phyloP scores from a whole-genome alignment of 1,139 yeast species.

The Protomyces macrosporus region DNA sequence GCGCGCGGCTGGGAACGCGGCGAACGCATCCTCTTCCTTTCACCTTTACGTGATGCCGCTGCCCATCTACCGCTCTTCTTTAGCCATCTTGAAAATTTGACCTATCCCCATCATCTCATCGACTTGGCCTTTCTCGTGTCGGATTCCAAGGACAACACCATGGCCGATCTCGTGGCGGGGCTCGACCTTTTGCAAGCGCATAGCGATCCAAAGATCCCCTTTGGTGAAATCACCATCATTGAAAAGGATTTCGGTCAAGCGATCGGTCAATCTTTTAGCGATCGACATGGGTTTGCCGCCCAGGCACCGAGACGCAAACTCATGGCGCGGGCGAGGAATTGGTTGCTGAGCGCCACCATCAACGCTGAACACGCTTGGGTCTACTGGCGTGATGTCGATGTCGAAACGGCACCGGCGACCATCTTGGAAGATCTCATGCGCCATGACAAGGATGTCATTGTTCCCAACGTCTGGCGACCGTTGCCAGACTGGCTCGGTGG shows the following conservation, averaged over 20 bases:
- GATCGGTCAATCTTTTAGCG: slow-evolving; percentile 77
- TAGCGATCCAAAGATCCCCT: slow-evolving; percentile 56
- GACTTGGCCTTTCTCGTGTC: slow-evolving; percentile 62
- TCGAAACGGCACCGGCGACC: slow-evolving; percentile 57
- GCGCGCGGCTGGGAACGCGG: slow-evolving; percentile 54
- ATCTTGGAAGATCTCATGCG: slow-evolving; percentile 62
- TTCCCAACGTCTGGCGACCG: slow-evolving; percentile 91
- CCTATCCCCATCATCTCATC: slow-evolving; percentile 62
- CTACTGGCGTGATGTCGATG: slow-evolving; percentile 75
- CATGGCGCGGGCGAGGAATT: slow-evolving; percentile 69
- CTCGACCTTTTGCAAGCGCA: slow-evolving; percentile 49
- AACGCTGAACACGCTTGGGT: slow-evolving; percentile 71
- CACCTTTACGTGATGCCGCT: slow-evolving; percentile 70
- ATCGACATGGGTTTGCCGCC: slow-evolving; percentile 67
- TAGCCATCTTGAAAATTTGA: slow-evolving; percentile 52
- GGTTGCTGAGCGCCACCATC: slow-evolving; percentile 59
- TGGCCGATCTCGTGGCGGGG: slow-evolving; percentile 46
- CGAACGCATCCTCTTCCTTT: slow-evolving; percentile 58
- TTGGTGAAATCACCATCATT: slow-evolving; percentile 54
- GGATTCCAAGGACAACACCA: slow-evolving; percentile 63
- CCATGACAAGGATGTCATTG: slow-evolving; percentile 61
- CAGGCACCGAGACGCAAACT: slow-evolving; percentile 68
- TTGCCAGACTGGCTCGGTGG: slow-evolving; percentile 83
- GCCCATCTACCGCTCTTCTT: slow-evolving; percentile 63
- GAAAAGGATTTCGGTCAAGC: slow-evolving; percentile 68